Evolutionary conservation across 1,139 yeast species (phyloP).

Genomic region (Pichia sp.): DNA sequence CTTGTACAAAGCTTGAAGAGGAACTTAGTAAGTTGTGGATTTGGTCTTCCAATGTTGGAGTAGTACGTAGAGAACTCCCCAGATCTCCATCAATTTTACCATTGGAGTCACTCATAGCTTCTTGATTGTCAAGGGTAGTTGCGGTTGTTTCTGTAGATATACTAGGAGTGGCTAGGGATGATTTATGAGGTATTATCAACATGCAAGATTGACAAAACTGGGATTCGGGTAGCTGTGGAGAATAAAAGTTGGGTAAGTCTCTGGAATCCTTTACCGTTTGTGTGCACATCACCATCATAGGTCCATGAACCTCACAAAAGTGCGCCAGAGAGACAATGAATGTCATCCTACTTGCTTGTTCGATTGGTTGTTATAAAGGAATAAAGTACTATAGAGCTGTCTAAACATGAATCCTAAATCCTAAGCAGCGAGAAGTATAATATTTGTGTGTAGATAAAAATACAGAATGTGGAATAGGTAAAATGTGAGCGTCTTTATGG

Average conservation of each 20-base stretch:
- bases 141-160: neutral
- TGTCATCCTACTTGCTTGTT: constrained; percentile 13
- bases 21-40: constrained; percentile 4
- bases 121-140: neutral
- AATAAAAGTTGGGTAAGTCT: constrained; percentile 17
- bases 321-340: constrained; percentile 59
- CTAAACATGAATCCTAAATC: too few species aligned
- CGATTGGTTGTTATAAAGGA: too few species aligned
- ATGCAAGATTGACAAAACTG: constrained; percentile 56
- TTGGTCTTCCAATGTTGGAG: constrained; percentile 10
- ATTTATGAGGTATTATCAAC: constrained; percentile 23
- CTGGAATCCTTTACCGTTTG: constrained; percentile 35
- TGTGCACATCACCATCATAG: constrained; percentile 67
- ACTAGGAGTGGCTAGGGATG: neutral
- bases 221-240: constrained; percentile 27
- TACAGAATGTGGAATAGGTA: too few species aligned
- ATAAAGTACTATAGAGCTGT: too few species aligned
- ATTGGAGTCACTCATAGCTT: neutral
- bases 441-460: too few species aligned
- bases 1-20: neutral
- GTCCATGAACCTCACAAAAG: constrained; percentile 85
- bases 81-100: neutral
- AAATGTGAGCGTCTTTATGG: too few species aligned
- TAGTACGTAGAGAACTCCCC: constrained; percentile 1
- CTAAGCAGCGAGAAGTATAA: too few species aligned